phyloP scores from a whole-genome alignment of 495 filamentous ascomycete species.

The Penicillium herquei region DNA sequence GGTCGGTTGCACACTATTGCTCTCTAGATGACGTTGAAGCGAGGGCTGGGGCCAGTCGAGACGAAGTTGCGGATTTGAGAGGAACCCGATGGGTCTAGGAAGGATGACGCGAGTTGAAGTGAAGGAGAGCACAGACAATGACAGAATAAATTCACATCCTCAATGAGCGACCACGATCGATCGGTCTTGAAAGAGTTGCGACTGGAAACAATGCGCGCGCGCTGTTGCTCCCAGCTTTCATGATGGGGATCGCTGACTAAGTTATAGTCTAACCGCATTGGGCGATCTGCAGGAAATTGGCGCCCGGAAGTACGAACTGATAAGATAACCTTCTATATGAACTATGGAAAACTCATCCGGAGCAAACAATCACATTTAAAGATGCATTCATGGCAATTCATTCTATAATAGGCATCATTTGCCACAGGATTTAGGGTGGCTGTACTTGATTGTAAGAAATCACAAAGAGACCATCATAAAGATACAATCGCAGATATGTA shows the following conservation, averaged over 20 bases:
- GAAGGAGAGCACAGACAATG: no score
- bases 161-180: background rate
- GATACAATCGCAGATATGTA: conserved; percentile 24
- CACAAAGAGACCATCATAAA: conserved; percentile 7
- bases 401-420: background rate
- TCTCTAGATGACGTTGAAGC: background rate
- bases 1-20: background rate
- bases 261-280: background rate
- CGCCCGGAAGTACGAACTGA: no score
- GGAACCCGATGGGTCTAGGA: background rate
- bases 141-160: background rate
- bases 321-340: background rate
- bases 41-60: background rate
- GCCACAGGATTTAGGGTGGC: background rate
- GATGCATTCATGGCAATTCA: background rate
- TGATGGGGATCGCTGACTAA: background rate
- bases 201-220: background rate
- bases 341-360: background rate
- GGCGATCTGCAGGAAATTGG: background rate
- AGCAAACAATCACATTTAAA: background rate
- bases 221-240: background rate
- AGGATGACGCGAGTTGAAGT: background rate
- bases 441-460: background rate
- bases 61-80: background rate
- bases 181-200: background rate